Base-by-base conservation (phyloP, 768 basidiomycete species). In the Tricholoma sp. region DNA sequence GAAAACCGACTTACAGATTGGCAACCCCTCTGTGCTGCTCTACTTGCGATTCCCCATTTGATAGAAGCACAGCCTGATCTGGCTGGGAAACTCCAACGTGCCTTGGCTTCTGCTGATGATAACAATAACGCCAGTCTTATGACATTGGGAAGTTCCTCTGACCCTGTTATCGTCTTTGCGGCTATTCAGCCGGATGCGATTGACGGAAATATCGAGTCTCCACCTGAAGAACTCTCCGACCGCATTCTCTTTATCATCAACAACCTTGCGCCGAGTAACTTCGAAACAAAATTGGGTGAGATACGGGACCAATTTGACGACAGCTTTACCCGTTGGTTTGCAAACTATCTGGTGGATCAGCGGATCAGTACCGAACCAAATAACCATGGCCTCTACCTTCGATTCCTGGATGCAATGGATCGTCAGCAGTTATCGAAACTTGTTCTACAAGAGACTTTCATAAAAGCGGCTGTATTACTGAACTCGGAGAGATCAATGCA, bases 211-310 rank as follows among this genome's bases (percentile, higher is more conserved):
- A 76, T 87, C 16, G 77, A 81, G 46, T 70, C 77, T 53, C 97
- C 97, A 3, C 82, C 88, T 3, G 92, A 97, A 70, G 92, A 92
- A 63, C 71, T 88, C 35, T 92, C 92, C 27, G 97, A 99, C 77
- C 88, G 85, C 59, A 94, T 99, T 61, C 77, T 98, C 49, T 99
- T 99, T 79, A 96, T 98, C 65, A 86, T 99, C 72, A 99, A 99
- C 76, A 98, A 99, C 63, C 81, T 99, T 57, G 94, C 96, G 0
- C 91, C 93, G 9, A 90, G 79, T 70, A 99, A 98, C 69, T 95
- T 97, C 59, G 94, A 94, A 35, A 64, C 79, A 22, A 99, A 99
- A 72, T 75, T 94, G 34, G 70, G 74, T 31, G 97, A 98, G 65
- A 94, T 99, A 88, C 80, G 79, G 55, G 84, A 84, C 31, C 78